Conservation (phyloP, 164 flowering plant genomes). For the Chimonanthus salicifolius region DNA sequence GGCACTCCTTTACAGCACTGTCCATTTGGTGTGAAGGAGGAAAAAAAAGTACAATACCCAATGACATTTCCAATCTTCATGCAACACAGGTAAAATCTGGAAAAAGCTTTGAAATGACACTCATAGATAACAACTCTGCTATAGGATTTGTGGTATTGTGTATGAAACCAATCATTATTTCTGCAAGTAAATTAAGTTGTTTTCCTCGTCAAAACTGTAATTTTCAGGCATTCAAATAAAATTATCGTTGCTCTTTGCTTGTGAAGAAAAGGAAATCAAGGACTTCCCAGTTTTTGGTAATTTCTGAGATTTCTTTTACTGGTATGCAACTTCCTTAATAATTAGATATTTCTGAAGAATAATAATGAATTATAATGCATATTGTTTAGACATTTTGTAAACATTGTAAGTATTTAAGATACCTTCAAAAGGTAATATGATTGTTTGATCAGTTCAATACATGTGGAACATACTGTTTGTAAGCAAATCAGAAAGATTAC, state of each 20-base stretch:
- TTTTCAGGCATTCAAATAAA: background rate
- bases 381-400: background rate
- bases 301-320: background rate
- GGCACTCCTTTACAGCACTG: too few relatives aligned
- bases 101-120: background rate
- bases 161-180: background rate
- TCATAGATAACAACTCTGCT: background rate
- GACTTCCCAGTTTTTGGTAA: background rate
- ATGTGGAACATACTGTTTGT: background rate
- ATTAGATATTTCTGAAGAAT: too few relatives aligned
- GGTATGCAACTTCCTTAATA: background rate
- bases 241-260: too few relatives aligned
- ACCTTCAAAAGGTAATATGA: too few relatives aligned
- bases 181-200: background rate
- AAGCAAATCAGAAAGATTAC: slow-evolving; percentile 25
- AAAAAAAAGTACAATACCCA: background rate
- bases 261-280: too few relatives aligned
- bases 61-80: background rate
- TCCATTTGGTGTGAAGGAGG: background rate
- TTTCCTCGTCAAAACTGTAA: background rate
- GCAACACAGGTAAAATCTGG: background rate
- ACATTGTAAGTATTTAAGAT: too few relatives aligned
- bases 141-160: background rate
- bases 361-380: background rate
- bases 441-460: background rate